phyloP scores from a whole-genome alignment of 2,329 filamentous ascomycete genomes.

The Coniella vitis region DNA sequence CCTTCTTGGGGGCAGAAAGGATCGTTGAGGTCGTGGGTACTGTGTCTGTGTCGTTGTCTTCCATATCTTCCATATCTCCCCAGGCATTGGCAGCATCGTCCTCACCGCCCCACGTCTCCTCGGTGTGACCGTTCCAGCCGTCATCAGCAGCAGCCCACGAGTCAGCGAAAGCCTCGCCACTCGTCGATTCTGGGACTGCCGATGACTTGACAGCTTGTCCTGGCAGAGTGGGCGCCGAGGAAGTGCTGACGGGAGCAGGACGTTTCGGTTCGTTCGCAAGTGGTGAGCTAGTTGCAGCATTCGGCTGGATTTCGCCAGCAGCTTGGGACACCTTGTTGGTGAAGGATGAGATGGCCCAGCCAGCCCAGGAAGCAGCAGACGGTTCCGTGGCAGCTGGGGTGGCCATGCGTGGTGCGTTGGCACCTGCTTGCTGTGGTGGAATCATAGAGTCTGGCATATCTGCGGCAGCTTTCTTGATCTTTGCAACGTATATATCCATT shows the following conservation, averaged over 20 bases:
- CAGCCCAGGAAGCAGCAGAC: constrained; percentile 70
- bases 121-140: constrained; percentile 68
- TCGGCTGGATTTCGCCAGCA: constrained; percentile 74
- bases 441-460: constrained; percentile 75
- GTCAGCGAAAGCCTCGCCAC: constrained; percentile 45
- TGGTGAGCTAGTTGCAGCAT: constrained; percentile 36
- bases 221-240: constrained; percentile 53
- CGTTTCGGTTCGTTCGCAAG: constrained; percentile 30
- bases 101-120: constrained; percentile 68
- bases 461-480: constrained; percentile 70
- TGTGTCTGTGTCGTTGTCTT: constrained; percentile 36
- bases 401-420: constrained; percentile 63
- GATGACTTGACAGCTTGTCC: constrained; percentile 53
- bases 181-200: constrained; percentile 21
- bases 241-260: constrained; percentile 29
- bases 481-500: constrained; percentile 76
- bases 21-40: constrained; percentile 20
- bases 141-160: constrained; percentile 57
- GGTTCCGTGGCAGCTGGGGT: constrained; percentile 59
- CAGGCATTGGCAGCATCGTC: constrained; percentile 60
- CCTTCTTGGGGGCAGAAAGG: constrained; percentile 18
- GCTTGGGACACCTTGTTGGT: constrained; percentile 86
- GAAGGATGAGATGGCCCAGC: constrained; percentile 98
- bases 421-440: constrained; percentile 51
- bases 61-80: constrained; percentile 54